Conservation (phyloP, 257 asterid genomes). For the Solanum paucissectum region DNA sequence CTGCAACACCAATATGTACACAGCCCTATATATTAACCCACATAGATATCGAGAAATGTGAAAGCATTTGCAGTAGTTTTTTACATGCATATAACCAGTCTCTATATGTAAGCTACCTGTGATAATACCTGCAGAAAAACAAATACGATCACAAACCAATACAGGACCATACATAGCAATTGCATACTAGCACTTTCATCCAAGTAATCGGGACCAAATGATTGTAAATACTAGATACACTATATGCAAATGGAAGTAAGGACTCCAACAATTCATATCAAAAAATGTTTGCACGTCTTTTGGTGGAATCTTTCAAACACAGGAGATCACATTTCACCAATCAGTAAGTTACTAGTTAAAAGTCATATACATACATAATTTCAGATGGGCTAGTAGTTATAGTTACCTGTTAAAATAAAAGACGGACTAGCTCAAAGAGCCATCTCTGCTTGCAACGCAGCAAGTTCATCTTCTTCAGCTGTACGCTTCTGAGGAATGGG, state of each 20-base stretch:
- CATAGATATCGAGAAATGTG: not conserved
- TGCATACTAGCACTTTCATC: not conserved
- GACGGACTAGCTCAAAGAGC: conserved; percentile 13
- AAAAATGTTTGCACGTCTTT: not conserved
- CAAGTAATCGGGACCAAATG: not conserved
- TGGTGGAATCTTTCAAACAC: not conserved
- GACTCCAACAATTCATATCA: not conserved
- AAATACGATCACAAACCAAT: not conserved
- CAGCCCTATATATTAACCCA: not conserved
- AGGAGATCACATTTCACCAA: not conserved
- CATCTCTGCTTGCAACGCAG: conserved; percentile 27
- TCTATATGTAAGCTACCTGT: not conserved
- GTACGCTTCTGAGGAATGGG: conserved; percentile 14
- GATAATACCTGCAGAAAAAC: not conserved
- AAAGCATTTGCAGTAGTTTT: not conserved
- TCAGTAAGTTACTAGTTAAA: not conserved
- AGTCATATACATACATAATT: not conserved
- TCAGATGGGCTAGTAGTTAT: not conserved
- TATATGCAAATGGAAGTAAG: not conserved
- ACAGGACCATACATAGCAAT: not conserved
- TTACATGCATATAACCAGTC: not conserved
- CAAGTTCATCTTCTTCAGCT: conserved; percentile 27
- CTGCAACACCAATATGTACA: not conserved
- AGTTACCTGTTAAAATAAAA: not conserved
- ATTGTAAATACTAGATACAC: not conserved